phyloP scores from a whole-genome alignment of 352 stramenopile genomes.

The Globisporangium heterothallicum region DNA sequence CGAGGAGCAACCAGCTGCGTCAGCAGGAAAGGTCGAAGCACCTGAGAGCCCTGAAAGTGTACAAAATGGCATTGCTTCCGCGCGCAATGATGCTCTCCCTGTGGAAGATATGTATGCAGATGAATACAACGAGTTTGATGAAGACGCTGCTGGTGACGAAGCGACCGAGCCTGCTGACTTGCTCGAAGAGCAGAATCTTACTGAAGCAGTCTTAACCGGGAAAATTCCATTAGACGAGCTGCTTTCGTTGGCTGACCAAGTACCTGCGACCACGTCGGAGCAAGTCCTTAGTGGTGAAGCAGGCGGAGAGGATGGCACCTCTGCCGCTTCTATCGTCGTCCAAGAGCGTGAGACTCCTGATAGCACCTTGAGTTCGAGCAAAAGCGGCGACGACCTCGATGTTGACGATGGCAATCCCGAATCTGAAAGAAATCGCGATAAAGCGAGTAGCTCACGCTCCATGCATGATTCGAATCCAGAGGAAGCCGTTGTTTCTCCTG shows the following conservation, averaged over 20 bases:
- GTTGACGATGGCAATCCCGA: constrained; percentile 25
- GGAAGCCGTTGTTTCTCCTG: background rate
- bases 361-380: constrained; percentile 17
- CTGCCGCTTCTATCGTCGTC: background rate
- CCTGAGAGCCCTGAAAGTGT: background rate
- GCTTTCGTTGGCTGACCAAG: constrained; percentile 9
- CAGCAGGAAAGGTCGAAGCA: background rate
- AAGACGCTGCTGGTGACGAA: constrained; percentile 34
- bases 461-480: background rate
- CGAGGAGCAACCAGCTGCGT: background rate
- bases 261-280: background rate
- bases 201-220: background rate
- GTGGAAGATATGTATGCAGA: constrained; percentile 54
- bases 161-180: constrained; percentile 16
- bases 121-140: constrained; percentile 52
- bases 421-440: constrained; percentile 21
- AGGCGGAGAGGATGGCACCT: background rate
- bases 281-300: background rate
- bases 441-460: constrained; percentile 5
- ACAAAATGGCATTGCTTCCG: constrained; percentile 1
- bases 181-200: constrained; percentile 10
- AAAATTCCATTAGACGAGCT: constrained; percentile 9
- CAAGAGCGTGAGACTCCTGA: background rate
- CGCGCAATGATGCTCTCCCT: background rate
- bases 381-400: constrained; percentile 33